Conservation (phyloP, 805 yeast species). For the Starmera amethionina region DNA sequence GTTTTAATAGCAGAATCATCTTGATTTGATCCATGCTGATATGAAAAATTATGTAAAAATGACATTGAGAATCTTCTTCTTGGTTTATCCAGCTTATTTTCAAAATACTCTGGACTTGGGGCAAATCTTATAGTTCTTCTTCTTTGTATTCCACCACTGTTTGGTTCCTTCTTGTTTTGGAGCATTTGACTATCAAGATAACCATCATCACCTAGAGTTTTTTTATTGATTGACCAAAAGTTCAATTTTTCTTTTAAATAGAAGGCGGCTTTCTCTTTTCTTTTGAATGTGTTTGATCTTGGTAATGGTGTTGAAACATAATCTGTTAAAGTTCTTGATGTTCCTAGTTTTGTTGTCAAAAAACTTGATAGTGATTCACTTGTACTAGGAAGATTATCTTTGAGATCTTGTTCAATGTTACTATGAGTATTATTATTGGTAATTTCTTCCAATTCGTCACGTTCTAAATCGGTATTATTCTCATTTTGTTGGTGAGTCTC, state of each 20-base stretch:
- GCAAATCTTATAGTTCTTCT: conserved; percentile 11
- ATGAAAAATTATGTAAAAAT: background rate
- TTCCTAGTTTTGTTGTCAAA: conserved; percentile 1
- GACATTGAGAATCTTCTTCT: background rate
- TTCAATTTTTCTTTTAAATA: background rate
- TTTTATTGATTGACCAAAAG: too few species aligned
- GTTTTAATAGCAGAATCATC: too few species aligned
- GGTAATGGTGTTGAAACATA: conserved; percentile 11
- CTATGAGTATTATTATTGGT: background rate
- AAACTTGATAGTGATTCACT: conserved; percentile 3
- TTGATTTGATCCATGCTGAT: background rate
- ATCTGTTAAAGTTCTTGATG: conserved; percentile 3
- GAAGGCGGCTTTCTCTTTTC: background rate
- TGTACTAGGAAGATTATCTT: conserved; percentile 1
- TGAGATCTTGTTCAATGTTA: too few species aligned
- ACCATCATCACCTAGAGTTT: background rate
- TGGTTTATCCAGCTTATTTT: background rate
- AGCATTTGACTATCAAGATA: too few species aligned
- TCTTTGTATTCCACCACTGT: background rate
- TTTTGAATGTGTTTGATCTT: background rate
- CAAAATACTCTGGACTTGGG: conserved; percentile 6
- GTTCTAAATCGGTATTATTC: background rate
- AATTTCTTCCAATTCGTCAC: background rate
- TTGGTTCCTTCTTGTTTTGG: background rate
- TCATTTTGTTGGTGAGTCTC: too few species aligned